Evolutionary conservation across 371 early-diverging fungal genomes (phyloP).

Genomic region (Cladochytrium tenue): DNA sequence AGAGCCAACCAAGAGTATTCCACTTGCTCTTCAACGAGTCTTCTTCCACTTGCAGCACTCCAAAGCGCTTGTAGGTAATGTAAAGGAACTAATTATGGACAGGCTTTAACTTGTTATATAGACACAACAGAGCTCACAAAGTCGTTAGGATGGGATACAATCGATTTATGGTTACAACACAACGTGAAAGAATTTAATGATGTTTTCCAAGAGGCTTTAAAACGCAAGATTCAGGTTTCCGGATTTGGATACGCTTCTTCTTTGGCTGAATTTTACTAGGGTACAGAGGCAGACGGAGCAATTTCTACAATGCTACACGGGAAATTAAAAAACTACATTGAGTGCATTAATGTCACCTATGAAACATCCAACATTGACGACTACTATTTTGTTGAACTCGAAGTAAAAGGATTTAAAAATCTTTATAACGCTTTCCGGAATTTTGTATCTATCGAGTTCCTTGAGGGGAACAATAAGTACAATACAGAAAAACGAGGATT

Average conservation of each 20-base stretch:
- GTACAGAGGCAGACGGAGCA: constrained; percentile 89
- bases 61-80: too few relatives aligned
- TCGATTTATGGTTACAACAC: too few relatives aligned
- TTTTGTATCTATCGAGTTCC: constrained; percentile 84
- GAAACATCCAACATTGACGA: constrained; percentile 90
- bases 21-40: constrained; percentile 90
- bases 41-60: too few relatives aligned
- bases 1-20: constrained; percentile 78
- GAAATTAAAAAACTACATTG: constrained; percentile 92
- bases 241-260: background rate
- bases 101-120: background rate
- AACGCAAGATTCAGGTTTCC: too few relatives aligned
- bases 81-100: background rate
- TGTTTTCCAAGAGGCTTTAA: too few relatives aligned
- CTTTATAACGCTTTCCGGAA: constrained; percentile 89
- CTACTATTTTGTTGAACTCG: constrained; percentile 90
- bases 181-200: too few relatives aligned
- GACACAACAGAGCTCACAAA: too few relatives aligned
- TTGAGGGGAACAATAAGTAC: constrained; percentile 98
- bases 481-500: too few relatives aligned
- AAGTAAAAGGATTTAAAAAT: constrained; percentile 89
- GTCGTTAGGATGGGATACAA: too few relatives aligned
- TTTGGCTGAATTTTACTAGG: too few relatives aligned
- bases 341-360: constrained; percentile 89
- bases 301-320: constrained; percentile 88